Base-by-base conservation (phyloP, 768 basidiomycete species). In the Gyrodon lividus region DNA sequence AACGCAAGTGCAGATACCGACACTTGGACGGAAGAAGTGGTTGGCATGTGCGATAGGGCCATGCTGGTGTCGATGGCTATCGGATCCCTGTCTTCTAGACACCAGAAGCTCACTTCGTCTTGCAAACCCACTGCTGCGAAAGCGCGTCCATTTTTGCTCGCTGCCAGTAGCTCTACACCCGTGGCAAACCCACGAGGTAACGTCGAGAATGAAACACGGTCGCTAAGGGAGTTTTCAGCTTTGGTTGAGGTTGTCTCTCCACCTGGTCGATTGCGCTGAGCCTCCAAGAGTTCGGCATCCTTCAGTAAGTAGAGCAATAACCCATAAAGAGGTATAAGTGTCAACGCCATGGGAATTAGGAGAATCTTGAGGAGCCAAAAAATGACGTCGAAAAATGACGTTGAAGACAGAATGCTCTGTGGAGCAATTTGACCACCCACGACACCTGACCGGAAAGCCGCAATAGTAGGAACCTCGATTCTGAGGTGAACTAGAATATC, bases 251-350 rank as follows among this genome's bases (percentile, higher is more conserved):
- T 58, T 7, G 66, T 57, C 52, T 77, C 76, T 1, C 73, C 62
- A 31, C 80, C 81, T 2, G 73, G 72, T 28, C 81, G 77, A 62
- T 87, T 78, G 35, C 86, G 77, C 61, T 94, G 92, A 3, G 90
- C 88, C 60, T 94, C 94, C 31, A 97, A 77, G 1, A 94, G 80
- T 52, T 99, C 94, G 0, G 92, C 83, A 57, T 96, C 87, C 72
- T 95, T 96, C 54, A 98, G 74, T 2, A 99, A 77, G 64, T 94
- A 94, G 9, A 92, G 75, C 7, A 96, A 74, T 10, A 98, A 70
- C 7, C 80, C 77, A 66, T 89, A 98, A 9, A 98, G 75, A 4
- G 79, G 68, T 22, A 78, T 71, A 6, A 87, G 89, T 0, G 95
- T 96, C 5, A 76, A 76, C 7, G 82, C 79, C 63, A 97, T 95